phyloP scores from a whole-genome alignment of 768 basidiomycete species.

The Macrolepiota albuminosa region DNA sequence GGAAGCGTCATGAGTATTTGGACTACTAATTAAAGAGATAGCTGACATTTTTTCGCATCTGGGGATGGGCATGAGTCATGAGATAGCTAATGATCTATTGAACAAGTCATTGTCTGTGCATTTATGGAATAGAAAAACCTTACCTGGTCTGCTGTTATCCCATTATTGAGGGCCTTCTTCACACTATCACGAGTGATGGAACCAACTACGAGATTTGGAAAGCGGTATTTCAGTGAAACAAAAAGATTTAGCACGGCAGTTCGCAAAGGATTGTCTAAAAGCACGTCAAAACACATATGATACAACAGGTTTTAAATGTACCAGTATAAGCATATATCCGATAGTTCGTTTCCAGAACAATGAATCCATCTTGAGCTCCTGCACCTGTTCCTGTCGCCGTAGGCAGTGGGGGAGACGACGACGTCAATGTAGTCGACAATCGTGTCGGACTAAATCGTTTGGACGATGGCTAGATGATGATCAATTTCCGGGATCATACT shows the following conservation, averaged over 20 bases:
- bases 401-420: conserved; percentile 78
- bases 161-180: conserved; percentile 88
- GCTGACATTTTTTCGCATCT: conserved; percentile 91
- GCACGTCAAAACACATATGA: conserved; percentile 16
- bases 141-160: conserved; percentile 96
- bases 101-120: conserved; percentile 11
- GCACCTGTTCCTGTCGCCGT: conserved; percentile 53
- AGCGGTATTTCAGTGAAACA: conserved; percentile 87
- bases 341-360: conserved; percentile 97
- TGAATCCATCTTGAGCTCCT: conserved; percentile 77
- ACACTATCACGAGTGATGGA: conserved; percentile 94
- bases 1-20: conserved; percentile 8
- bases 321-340: conserved; percentile 97
- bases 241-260: conserved; percentile 95
- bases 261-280: conserved; percentile 87
- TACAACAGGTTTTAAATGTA: conserved; percentile 25
- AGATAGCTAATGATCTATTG: conserved; percentile 92
- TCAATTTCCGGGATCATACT: conserved; percentile 7
- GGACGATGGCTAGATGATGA: conserved; percentile 50
- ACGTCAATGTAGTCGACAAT: conserved; percentile 90
- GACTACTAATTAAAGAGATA: not conserved
- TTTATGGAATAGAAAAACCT: conserved; percentile 18
- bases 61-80: conserved; percentile 91
- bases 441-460: conserved; percentile 91
- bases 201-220: conserved; percentile 96